Conservation (phyloP, 352 stramenopile genomes). For the Globisporangium rhizosaccharum region DNA sequence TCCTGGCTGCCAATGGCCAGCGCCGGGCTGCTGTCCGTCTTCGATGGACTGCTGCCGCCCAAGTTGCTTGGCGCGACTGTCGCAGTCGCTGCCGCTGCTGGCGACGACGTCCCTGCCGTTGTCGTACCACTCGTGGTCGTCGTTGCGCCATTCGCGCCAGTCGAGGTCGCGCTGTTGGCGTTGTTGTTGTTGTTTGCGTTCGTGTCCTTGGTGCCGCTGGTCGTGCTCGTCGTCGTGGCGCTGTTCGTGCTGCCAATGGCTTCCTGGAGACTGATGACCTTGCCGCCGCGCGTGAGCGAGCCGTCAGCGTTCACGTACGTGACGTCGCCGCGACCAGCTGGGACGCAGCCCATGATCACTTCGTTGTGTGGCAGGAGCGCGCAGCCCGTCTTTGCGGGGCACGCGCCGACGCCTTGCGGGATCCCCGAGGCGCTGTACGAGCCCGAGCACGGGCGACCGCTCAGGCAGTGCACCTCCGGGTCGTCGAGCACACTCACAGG, state of each 20-base stretch:
- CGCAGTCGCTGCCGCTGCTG: background rate
- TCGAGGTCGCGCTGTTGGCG: background rate
- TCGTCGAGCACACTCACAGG: slow-evolving; percentile 68
- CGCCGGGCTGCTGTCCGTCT: background rate
- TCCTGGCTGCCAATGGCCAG: slow-evolving; percentile 10
- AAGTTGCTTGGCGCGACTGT: slow-evolving; percentile 9
- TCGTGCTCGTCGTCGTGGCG: slow-evolving; percentile 10
- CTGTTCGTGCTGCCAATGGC: slow-evolving; percentile 8
- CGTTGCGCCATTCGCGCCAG: too few relatives aligned
- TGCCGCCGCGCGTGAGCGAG: slow-evolving; percentile 46
- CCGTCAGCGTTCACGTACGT: slow-evolving; percentile 70
- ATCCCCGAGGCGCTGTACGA: slow-evolving; percentile 48
- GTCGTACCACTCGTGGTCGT: background rate
- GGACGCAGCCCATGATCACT: slow-evolving; percentile 64
- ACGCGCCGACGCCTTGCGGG: slow-evolving; percentile 43
- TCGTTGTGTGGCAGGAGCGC: slow-evolving; percentile 53
- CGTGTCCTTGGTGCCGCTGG: background rate
- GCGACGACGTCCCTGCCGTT: slow-evolving; percentile 2
- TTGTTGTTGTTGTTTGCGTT: slow-evolving; percentile 8
- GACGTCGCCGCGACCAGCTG: slow-evolving; percentile 39
- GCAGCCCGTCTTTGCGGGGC: slow-evolving; percentile 44
- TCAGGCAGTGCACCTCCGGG: slow-evolving; percentile 41
- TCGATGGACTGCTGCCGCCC: slow-evolving; percentile 3
- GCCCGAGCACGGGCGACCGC: slow-evolving; percentile 49
- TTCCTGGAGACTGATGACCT: slow-evolving; percentile 14